Evolutionary conservation across 73 alveolate species (phyloP), one percentile per base, ranked within the genome.

Genomic region (Tetrahymena elliotti): DNA sequence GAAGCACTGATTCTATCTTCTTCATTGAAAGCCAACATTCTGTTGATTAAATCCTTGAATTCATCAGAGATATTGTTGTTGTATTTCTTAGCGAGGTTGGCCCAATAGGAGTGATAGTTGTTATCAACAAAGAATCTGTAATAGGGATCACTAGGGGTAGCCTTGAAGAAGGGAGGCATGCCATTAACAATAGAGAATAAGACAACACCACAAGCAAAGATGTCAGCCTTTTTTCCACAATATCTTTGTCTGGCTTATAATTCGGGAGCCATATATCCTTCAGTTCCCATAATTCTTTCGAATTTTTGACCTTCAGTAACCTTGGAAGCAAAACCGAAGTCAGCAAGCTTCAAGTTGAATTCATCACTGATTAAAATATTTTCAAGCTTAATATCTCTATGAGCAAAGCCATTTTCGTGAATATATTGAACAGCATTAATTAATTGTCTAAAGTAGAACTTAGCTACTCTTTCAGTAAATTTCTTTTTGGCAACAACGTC

Each of bases 331-430:
- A 94, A 94, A 20, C 96, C 96, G 92, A 94, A 88, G 92, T 94
- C 96, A 33, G 95, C 93, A 47, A 94, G 93, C 52, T 94, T 94
- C 38, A 94, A 88, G 36, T 94, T 53, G 38, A 47, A 33, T 41
- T 94, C 34, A 16, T 94, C 95, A 35, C 93, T 93, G 16, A 97
- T 94, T 13, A 97, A 68, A n/a, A 97, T 93, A 93, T 98, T 98
- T 96, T 98, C 99, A 1, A 98, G 98, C 93, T 98, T 98, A 36
- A 98, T 84, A 92, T 98, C 99, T 93, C 99, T 39, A 94, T 98
- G 99, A 37, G 96, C 97, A 53, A 96, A 95, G 37, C 97, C 97
- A 84, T 94, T 94, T 40, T 95, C 95, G 92, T 98, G 99, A 27
- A 98, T 88, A 93, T 97, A 97, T 83, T 96, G 96, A 83, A 97